Evolutionary conservation across 768 basidiomycete species (phyloP).

Genomic region (Kwoniella bestiolae): DNA sequence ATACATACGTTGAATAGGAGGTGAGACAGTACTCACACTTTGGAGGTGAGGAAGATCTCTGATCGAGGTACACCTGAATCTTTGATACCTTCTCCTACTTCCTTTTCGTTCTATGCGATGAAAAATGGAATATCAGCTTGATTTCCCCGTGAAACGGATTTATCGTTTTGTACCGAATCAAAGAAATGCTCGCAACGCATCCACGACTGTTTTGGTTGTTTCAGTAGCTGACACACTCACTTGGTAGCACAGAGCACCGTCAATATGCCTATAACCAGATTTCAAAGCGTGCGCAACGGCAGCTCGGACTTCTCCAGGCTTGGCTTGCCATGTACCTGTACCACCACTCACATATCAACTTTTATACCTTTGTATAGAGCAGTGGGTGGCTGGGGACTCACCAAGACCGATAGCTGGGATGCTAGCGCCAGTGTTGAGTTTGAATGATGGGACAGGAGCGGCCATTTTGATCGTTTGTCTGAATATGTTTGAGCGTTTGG

Average conservation of each 20-base stretch:
- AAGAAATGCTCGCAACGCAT: too few species aligned
- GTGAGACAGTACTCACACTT: conserved; percentile 59
- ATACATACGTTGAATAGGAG: conserved; percentile 39
- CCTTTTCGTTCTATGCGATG: conserved; percentile 69
- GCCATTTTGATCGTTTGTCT: conserved; percentile 9
- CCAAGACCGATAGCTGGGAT: conserved; percentile 82
- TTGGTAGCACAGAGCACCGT: conserved; percentile 70
- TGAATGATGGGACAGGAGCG: conserved; percentile 36
- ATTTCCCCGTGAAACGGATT: too few species aligned
- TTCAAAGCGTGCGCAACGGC: conserved; percentile 77
- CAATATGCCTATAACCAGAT: conserved; percentile 69
- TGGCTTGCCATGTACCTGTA: conserved; percentile 81
- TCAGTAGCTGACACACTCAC: too few species aligned
- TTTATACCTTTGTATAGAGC: too few species aligned
- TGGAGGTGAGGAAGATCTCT: conserved; percentile 74
- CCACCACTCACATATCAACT: neutral
- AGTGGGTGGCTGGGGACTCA: too few species aligned
- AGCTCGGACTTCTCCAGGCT: conserved; percentile 70
- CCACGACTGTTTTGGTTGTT: too few species aligned
- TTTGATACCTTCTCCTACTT: conserved; percentile 81
- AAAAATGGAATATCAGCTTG: too few species aligned
- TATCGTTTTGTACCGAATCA: too few species aligned
- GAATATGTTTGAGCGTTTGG: neutral
- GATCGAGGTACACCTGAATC: conserved; percentile 72
- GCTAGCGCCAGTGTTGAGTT: conserved; percentile 62